Base-by-base conservation (phyloP, 208 protist genomes). In the Trypanosoma melophagium region DNA sequence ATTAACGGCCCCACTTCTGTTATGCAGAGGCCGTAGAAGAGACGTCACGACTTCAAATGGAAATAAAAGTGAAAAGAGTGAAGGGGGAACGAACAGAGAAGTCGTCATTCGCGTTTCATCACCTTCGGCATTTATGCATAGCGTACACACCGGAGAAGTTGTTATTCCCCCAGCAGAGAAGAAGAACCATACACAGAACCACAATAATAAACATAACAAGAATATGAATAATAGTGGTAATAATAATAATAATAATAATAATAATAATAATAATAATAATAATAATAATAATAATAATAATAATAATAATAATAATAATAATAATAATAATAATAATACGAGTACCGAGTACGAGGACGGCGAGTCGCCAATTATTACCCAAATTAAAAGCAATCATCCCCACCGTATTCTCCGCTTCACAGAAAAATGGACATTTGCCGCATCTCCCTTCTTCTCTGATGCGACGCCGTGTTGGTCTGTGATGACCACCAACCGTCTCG, bases 381-480 rank as follows among this genome's bases (percentile, higher is more conserved):
- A 51, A 42, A 24, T 16, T 2, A 53, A 40, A n/a, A 22, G 10
- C 31, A 21, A 14, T 24, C 7, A 16, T 25, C 21, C 22, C 17
- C 1, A 7, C 2, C 40, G 31, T 40, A 7, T 1, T 24, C 42
- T 66, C 14, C 41, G 22, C 28, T 21, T 62, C n/a, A 53, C 55
- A 42, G 40, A 51, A 41, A 45, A 74, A 9, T 74, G 69, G 69
- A 66, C 44, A 0, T 57, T 74, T 51, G 55, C 61, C 17, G 21
- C 56, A 13, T 54, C 60, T 9, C 31, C 28, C 40, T 53, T 52
- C 10, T n/a, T n/a, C n/a, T n/a, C n/a, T n/a, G n/a, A n/a, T n/a
- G n/a, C n/a, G n/a, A n/a, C 41, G 35, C 9, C 9, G 38, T 31
- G 14, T 38, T 76, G 45, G 50, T 24, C 28, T 52, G 57, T 50